Evolutionary conservation across 441 rosid genomes (phyloP).

Genomic region (Brassica balearica): DNA sequence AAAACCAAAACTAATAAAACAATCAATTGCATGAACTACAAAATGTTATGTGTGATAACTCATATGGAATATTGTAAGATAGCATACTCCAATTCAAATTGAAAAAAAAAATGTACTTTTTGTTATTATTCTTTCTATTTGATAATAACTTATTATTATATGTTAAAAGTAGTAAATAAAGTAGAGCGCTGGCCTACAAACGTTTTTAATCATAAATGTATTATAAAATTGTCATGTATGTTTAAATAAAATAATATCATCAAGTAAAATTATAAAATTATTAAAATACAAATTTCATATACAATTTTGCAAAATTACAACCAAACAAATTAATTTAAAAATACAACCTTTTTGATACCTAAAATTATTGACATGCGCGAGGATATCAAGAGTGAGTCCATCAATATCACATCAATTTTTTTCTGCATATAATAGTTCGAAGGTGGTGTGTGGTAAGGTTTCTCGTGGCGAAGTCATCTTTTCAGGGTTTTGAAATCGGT

Average conservation of each 20-base stretch:
- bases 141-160: neutral
- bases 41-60: neutral
- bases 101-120: neutral
- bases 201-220: too few relatives aligned
- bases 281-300: too few relatives aligned
- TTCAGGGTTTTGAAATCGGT: too few relatives aligned
- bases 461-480: too few relatives aligned
- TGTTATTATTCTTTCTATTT: neutral
- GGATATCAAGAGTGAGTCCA: neutral
- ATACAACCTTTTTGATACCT: neutral
- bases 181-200: neutral
- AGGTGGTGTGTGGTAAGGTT: too few relatives aligned
- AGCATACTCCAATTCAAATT: neutral
- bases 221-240: neutral
- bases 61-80: neutral
- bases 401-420: neutral
- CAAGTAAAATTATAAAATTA: too few relatives aligned
- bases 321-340: too few relatives aligned
- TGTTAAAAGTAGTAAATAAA: neutral
- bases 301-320: neutral
- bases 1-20: neutral
- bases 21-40: neutral
- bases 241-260: too few relatives aligned
- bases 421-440: neutral
- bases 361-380: neutral